Base-by-base conservation (phyloP, 345 rosid species). In the Trapa incisa region DNA sequence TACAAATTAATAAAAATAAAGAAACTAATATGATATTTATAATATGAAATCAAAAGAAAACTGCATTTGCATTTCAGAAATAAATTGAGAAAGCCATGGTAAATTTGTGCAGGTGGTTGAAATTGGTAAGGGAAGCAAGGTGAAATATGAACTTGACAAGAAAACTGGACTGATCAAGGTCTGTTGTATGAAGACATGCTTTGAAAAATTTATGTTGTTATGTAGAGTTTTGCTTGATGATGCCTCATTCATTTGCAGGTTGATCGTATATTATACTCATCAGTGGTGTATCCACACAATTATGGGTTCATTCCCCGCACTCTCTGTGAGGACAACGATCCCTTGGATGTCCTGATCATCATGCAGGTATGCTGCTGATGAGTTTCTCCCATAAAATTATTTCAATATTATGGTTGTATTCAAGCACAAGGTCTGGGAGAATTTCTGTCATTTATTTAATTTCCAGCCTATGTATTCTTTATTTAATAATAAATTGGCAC, bases 61-160 rank as follows among this genome's bases (percentile, higher is more conserved):
- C 54, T 13, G 54, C 14, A 50, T 13, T 50, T 50, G 54, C 52
- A 35, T 22, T 43, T 12, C 37, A 4, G 36, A 66, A 65, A 32
- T 22, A 41, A 12, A 41, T 41, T 41, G 43, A 61, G 38, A 65
- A 67, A 45, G 54, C 36, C 12, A 10, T 22, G 38, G 66, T 57
- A 37, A 65, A 63, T 45, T 58, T 62, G 56, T 76, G 65, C 82
- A 94, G 99, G 99, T 94, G 70, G 71, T 94, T 80, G 99, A 94
- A 86, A 94, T 94, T 56, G 78, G 89, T 15, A 94, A 87, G 67
- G 99, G 99, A 56, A 85, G 97, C 79, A 94, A 94, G 84, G 99
- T 94, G 80, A 94, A 94, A 74, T 94, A 94, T 74, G 99, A 94
- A 75, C 89, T 94, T 39, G 99, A 94, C 87, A 94, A 94, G 83